Base-by-base conservation (phyloP, 1,139 yeast genomes). In the Geotrichum klebahnii region DNA sequence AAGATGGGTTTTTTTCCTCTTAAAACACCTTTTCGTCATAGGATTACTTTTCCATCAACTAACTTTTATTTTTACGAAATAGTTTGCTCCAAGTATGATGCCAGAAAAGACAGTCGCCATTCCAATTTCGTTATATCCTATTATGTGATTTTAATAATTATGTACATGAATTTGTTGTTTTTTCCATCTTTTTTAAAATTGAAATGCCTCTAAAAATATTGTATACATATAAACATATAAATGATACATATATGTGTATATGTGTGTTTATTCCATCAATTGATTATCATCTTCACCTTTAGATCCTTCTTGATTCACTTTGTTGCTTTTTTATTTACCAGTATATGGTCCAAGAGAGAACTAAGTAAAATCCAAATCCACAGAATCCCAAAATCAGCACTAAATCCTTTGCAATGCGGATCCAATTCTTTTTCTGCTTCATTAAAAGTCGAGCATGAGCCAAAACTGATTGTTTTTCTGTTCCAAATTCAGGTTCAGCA, bases 91-190 rank as follows among this genome's bases (percentile, higher is more conserved):
- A 8, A 33, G 34, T 14, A 12, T 39, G 17, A 14, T 32, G 2
- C 26, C 39, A 6, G 39, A 45, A 12, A 37, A 44, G 5, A 16
- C 39, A 5, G 49, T 32, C 6, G 14, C 44, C 12, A 38, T 45
- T 24, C 44, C 49, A 22, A 17, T 39, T 32, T 34, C 44, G 10
- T 14, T 38, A 12, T 45, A 38, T 24, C 44, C 49, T 10, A 24
- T 44, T 8, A 29, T 37, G 35, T 44, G 26, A 28, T n/a, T n/a
- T n/a, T n/a, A n/a, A n/a, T n/a, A n/a, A n/a, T n/a, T n/a, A n/a
- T n/a, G n/a, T n/a, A n/a, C n/a, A n/a, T n/a, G n/a, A n/a, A n/a
- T n/a, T n/a, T n/a, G n/a, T n/a, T n/a, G n/a, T n/a, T n/a, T n/a
- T n/a, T n/a, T n/a, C n/a, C n/a, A n/a, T n/a, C n/a, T n/a, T n/a